phyloP scores from a whole-genome alignment of 1,284 basidiomycete species.

The Apiotrichum brassicae region DNA sequence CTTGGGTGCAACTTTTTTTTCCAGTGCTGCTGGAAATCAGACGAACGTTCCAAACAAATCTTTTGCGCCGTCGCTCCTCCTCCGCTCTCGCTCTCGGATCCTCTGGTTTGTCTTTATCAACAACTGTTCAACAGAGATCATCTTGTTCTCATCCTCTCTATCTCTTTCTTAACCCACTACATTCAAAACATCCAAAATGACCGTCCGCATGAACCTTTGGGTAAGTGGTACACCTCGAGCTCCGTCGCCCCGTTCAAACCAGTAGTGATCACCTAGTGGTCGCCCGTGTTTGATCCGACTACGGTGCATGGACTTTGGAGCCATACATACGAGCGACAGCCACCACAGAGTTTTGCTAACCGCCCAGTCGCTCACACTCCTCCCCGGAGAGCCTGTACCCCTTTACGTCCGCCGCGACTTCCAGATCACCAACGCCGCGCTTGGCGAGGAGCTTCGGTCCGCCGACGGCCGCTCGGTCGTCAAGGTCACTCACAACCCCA shows the following conservation, averaged over 20 bases:
- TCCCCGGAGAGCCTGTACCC: slow-evolving; percentile 52
- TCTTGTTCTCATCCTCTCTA: background rate
- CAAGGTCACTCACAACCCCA: slow-evolving; percentile 62
- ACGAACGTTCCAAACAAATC: slow-evolving; percentile 4
- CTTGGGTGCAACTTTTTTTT: too few relatives aligned
- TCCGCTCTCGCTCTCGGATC: background rate
- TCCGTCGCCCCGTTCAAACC: too few relatives aligned
- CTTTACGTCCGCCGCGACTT: slow-evolving; percentile 65
- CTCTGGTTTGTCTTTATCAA: background rate
- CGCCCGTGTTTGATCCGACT: background rate
- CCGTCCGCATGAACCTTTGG: slow-evolving; percentile 42
- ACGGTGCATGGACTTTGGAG: too few relatives aligned
- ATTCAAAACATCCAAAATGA: slow-evolving; percentile 28
- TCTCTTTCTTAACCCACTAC: background rate
- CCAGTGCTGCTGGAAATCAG: background rate
- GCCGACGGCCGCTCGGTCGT: slow-evolving; percentile 64
- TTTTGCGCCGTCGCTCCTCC: too few relatives aligned
- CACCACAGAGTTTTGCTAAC: background rate
- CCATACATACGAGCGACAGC: background rate
- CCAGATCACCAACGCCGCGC: slow-evolving; percentile 74
- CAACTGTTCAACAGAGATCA: background rate
- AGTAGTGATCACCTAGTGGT: too few relatives aligned
- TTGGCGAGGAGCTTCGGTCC: slow-evolving; percentile 66
- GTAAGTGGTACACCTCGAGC: slow-evolving; percentile 28
- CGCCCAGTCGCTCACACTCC: slow-evolving; percentile 29